These are phyloP conservation scores for Mycena maculata DNA, from an alignment of 768 basidiomycete species.

Conservation along the genomic window DNA sequence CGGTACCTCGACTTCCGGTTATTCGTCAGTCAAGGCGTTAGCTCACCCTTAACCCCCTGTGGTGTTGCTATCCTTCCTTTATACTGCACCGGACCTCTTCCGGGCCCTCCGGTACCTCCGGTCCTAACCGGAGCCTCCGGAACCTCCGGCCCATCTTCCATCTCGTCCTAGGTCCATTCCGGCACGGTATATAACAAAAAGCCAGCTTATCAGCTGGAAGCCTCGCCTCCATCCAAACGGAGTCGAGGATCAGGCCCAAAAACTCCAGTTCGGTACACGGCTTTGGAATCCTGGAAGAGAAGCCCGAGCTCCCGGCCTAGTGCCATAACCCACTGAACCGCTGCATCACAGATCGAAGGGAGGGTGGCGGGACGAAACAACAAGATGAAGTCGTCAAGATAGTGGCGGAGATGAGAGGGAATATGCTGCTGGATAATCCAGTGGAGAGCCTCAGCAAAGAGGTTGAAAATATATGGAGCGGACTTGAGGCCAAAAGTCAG, in stretches of 20 bases:
- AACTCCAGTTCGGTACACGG: conserved; percentile 39
- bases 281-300: conserved; percentile 43
- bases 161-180: too few relatives aligned
- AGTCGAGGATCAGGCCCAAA: conserved; percentile 39
- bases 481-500: conserved; percentile 46
- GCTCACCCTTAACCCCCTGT: too few relatives aligned
- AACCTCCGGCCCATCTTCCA: too few relatives aligned
- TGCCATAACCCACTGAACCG: conserved; percentile 43
- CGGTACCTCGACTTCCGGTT: too few relatives aligned
- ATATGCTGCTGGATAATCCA: conserved; percentile 53
- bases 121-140: too few relatives aligned
- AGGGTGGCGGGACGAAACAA: conserved; percentile 34
- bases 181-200: too few relatives aligned
- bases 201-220: conserved; percentile 11
- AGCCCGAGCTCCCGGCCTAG: conserved; percentile 44
- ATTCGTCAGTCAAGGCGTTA: too few relatives aligned
- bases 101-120: too few relatives aligned
- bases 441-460: conserved; percentile 30
- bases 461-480: conserved; percentile 31
- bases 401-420: conserved; percentile 44
- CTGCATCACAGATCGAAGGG: conserved; percentile 16
- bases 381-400: conserved; percentile 50
- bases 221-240: conserved; percentile 23
- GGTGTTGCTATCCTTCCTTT: too few relatives aligned
- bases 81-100: too few relatives aligned